Evolutionary conservation across 140 eudicot genomes (phyloP).

Genomic region (Cichorium intybus): DNA sequence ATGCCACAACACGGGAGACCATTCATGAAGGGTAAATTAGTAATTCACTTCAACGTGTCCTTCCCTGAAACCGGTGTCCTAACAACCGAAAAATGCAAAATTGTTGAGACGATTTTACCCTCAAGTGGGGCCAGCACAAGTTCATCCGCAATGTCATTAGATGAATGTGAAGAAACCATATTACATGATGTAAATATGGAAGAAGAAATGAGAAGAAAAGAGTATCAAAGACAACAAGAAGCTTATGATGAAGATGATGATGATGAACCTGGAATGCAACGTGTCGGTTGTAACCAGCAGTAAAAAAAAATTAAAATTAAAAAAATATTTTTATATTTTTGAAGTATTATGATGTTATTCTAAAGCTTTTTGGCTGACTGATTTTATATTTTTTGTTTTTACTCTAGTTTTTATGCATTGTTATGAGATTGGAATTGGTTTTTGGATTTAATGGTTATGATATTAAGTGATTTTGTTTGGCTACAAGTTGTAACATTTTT

Average conservation of each 20-base stretch:
- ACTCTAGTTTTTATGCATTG: neutral
- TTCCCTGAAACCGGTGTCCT: slow-evolving; percentile 51
- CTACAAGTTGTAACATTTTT: too few species aligned
- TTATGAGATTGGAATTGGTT: neutral
- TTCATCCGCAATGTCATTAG: slow-evolving; percentile 38
- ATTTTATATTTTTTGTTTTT: neutral
- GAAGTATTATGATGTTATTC: neutral
- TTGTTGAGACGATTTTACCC: slow-evolving; percentile 49
- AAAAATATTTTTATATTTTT: slow-evolving; percentile 1
- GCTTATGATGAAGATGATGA: slow-evolving; percentile 67
- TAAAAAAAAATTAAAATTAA: slow-evolving; percentile 19
- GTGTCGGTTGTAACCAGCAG: slow-evolving; percentile 67
- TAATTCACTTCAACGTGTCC: slow-evolving; percentile 52
- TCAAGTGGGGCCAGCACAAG: slow-evolving; percentile 26
- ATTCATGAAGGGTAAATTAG: slow-evolving; percentile 65
- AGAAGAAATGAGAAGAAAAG: slow-evolving; percentile 57
- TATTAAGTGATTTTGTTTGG: too few species aligned
- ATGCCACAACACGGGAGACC: slow-evolving; percentile 67
- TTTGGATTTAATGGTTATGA: too few species aligned
- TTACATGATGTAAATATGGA: slow-evolving; percentile 64
- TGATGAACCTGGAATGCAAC: slow-evolving; percentile 39
- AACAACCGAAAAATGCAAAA: slow-evolving; percentile 44
- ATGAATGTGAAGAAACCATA: slow-evolving; percentile 57
- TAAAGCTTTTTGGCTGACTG: neutral
- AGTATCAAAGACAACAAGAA: slow-evolving; percentile 46